These are phyloP conservation scores for Phyllachora maydis DNA, from an alignment of 2,329 filamentous ascomycete genomes.

Conservation along the genomic window DNA sequence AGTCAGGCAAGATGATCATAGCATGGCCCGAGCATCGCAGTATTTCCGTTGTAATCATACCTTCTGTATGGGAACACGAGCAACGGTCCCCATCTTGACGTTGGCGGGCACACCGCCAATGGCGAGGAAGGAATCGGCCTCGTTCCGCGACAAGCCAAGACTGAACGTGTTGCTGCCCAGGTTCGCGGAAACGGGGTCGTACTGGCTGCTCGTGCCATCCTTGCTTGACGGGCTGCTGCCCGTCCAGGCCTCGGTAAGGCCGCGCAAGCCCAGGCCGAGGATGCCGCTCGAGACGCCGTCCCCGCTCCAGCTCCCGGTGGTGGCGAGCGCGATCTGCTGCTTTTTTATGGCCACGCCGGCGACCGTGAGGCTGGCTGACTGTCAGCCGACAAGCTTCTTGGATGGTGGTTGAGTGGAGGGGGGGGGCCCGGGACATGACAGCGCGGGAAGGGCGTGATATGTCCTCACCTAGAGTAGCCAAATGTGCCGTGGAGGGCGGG, in stretches of 20 bases:
- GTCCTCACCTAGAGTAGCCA: constrained; percentile 10
- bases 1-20: too few relatives aligned
- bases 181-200: constrained; percentile 8
- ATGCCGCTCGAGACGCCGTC: constrained; percentile 12
- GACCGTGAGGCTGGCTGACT: constrained; percentile 9
- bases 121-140: constrained; percentile 10
- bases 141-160: constrained; percentile 12
- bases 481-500: constrained; percentile 10
- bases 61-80: constrained; percentile 9
- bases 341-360: constrained; percentile 9
- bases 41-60: constrained; percentile 3
- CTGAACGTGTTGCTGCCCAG: constrained; percentile 8
- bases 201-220: constrained; percentile 7
- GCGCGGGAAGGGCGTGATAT: too few relatives aligned
- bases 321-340: constrained; percentile 12
- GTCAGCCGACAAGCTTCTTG: too few relatives aligned
- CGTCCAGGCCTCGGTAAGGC: constrained; percentile 9
- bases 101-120: constrained; percentile 12
- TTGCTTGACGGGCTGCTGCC: constrained; percentile 5
- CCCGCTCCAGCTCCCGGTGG: constrained; percentile 9
- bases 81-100: constrained; percentile 9
- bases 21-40: too few relatives aligned
- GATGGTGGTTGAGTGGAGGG: too few relatives aligned
- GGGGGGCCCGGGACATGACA: too few relatives aligned
- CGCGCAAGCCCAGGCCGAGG: constrained; percentile 11